Conservation (phyloP, 441 rosid species). For the Gossypium schwendimanii region DNA sequence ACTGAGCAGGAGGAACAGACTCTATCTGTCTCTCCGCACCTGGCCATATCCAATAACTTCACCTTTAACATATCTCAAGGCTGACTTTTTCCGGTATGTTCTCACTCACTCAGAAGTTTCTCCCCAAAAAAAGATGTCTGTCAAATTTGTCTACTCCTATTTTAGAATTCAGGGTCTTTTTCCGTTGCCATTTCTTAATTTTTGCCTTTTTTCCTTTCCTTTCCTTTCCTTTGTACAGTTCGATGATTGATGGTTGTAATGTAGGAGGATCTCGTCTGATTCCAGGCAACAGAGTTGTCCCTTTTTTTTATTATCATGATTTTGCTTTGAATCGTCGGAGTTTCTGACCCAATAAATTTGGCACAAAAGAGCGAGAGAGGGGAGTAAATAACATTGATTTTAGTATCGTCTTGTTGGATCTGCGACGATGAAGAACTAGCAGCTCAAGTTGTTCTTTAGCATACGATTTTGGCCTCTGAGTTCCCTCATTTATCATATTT, state of each 20-base stretch:
- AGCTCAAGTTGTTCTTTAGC: not conserved
- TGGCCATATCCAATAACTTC: conserved; percentile 1
- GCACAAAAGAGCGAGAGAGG: not conserved
- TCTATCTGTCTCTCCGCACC: conserved; percentile 13
- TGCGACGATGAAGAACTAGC: conserved; percentile 32
- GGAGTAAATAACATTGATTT: conserved; percentile 3
- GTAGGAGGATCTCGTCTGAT: conserved; percentile 15
- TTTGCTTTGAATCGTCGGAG: conserved; percentile 14
- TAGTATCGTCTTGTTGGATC: conserved; percentile 22
- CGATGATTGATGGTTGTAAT: conserved; percentile 12
- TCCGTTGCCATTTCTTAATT: not conserved
- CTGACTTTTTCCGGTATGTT: conserved; percentile 13
- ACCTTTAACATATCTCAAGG: not conserved
- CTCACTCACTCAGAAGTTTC: not conserved
- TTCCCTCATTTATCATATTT: conserved; percentile 13
- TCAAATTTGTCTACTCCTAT: not conserved
- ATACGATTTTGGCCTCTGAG: conserved; percentile 15
- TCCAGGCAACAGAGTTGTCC: conserved; percentile 8
- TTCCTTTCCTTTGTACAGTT: conserved; percentile 21
- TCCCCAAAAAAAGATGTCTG: not conserved
- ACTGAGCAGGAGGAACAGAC: not conserved
- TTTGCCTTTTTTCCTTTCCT: not conserved
- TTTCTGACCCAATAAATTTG: conserved; percentile 1
- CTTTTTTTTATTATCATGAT: conserved; percentile 1
- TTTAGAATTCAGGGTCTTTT: not conserved